Conservation (phyloP, 2,329 filamentous ascomycete genomes). For the Phaeosphaeriaceae sp. region DNA sequence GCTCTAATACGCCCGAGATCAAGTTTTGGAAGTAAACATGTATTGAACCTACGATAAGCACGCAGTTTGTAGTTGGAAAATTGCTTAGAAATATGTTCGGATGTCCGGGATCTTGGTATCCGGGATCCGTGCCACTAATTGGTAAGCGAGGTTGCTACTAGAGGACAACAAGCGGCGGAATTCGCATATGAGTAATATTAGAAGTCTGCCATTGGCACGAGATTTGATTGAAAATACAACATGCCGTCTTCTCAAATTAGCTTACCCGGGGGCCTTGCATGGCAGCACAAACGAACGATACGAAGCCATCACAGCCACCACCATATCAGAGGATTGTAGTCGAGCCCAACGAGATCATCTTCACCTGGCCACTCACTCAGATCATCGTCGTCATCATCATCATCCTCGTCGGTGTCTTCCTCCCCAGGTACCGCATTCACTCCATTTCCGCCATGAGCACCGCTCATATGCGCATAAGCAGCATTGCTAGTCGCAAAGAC, state of each 20-base stretch:
- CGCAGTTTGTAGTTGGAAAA: neutral
- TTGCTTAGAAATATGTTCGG: neutral
- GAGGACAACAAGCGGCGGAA: no score
- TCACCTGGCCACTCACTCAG: neutral
- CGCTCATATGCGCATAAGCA: conserved; percentile 17
- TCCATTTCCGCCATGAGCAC: neutral
- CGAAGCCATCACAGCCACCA: no score
- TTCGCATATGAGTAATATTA: no score
- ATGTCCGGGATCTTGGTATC: neutral
- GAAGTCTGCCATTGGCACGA: no score
- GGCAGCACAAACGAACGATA: no score
- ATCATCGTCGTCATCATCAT: neutral
- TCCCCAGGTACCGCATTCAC: conserved; percentile 3
- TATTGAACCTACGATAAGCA: neutral
- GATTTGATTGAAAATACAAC: no score
- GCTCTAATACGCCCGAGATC: no score
- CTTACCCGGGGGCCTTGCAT: no score
- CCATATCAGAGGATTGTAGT: neutral
- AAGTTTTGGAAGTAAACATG: neutral
- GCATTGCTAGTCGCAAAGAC: conserved; percentile 9
- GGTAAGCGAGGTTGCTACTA: no score
- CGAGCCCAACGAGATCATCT: neutral
- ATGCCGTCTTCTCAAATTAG: no score
- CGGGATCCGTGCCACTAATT: no score
- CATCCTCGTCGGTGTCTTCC: neutral